Evolutionary conservation across 2,329 filamentous ascomycete species (phyloP).

Genomic region (Mollisia scopiformis): DNA sequence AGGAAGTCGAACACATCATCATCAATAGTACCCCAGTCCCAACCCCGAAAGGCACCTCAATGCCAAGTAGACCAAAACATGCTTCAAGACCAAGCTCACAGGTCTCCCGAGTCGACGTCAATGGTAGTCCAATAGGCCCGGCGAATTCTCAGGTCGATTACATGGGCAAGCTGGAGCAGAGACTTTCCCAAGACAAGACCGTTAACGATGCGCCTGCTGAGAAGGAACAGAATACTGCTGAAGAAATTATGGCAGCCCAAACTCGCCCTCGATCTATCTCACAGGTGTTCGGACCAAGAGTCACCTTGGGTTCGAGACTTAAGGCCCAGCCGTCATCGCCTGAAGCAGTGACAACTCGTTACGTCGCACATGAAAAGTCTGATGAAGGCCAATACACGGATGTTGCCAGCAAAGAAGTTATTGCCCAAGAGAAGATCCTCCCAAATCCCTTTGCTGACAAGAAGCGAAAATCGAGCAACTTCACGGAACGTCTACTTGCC

Average conservation of each 20-base stretch:
- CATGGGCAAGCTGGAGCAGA: slow-evolving; percentile 17
- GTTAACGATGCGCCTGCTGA: background rate
- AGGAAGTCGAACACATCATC: background rate
- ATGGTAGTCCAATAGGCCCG: slow-evolving; percentile 32
- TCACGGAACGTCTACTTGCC: slow-evolving; percentile 26
- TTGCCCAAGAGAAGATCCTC: slow-evolving; percentile 23
- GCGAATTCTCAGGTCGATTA: slow-evolving; percentile 18
- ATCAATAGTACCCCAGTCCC: background rate
- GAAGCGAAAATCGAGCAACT: slow-evolving; percentile 19
- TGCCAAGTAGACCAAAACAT: background rate
- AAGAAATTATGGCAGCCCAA: background rate
- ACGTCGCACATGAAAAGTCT: slow-evolving; percentile 33
- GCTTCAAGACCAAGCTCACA: slow-evolving; percentile 24
- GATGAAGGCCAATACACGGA: slow-evolving; percentile 28
- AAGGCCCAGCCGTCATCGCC: slow-evolving; percentile 30
- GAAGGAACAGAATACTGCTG: background rate
- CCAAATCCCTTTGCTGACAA: slow-evolving; percentile 32
- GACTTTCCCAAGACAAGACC: slow-evolving; percentile 3
- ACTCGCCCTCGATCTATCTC: slow-evolving; percentile 7
- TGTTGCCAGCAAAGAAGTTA: slow-evolving; percentile 24
- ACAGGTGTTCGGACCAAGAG: slow-evolving; percentile 25
- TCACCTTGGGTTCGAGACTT: slow-evolving; percentile 21
- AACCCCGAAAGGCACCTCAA: background rate
- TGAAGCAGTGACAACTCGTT: slow-evolving; percentile 24
- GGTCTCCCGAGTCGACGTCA: slow-evolving; percentile 27